Base-by-base conservation (phyloP, 768 basidiomycete genomes). In the Tricholoma saponaceum region DNA sequence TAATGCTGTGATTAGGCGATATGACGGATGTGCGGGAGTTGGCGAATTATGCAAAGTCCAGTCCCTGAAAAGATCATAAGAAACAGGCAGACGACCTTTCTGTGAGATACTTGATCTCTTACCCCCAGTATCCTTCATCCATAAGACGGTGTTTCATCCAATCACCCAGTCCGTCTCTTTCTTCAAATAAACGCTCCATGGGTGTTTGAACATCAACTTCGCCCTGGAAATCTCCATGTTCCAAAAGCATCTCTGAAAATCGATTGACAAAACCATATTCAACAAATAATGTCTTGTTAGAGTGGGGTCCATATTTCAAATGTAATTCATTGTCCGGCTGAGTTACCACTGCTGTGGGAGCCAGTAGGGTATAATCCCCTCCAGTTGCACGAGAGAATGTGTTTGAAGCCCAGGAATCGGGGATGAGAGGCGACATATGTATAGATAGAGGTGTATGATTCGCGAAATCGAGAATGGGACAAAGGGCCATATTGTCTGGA, bases 391-490 rank as follows among this genome's bases (percentile, higher is more conserved):
- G 61, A 16, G 76, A 74, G 2, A 71, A 72, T 14, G 66, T 66
- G 49, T 74, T 69, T 70, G 75, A 70, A 18, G 70, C 67, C 30
- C 78, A 71, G 58, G 69, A 69, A 6, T 69, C 67, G 20, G 76
- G 69, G 8, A 70, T 59, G 28, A 71, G 63, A 20, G 80, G 85
- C 12, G 62, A 68, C 73, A 83, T 79, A 56, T 77, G 74, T 9
- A 78, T 71, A 39, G 67, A 67, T 33, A 66, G 52, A 39, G 74
- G 61, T 2, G 76, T 74, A 62, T 97, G 95, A 63, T 97, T 97
- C 13, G 92, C 92, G 60, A 98, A 88, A 73, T 98, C 96, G 53
- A 97, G 76, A 32, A 97, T 78, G 8, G 96, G 96, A 59, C 90
- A 91, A 57, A 98, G 77, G 0, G 94, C 91, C 58, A 95, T 72